phyloP scores from a whole-genome alignment of 2,329 filamentous ascomycete genomes.

The Aureobasidium sp. region DNA sequence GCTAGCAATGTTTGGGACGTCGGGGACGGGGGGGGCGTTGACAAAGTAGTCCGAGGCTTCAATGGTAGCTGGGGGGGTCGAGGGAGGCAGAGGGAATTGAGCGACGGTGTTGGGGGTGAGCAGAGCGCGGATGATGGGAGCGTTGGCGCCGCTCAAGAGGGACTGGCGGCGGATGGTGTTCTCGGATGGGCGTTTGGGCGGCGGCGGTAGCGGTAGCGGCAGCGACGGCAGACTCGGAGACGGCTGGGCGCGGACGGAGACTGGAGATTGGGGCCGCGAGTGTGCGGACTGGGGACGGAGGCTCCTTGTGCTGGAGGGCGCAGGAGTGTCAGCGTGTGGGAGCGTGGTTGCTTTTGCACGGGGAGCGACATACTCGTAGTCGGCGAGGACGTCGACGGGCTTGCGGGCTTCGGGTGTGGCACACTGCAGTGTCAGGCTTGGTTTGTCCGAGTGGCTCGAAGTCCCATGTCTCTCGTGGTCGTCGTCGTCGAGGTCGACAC shows the following conservation, averaged over 20 bases:
- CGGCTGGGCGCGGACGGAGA: not conserved
- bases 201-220: not conserved
- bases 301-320: not conserved
- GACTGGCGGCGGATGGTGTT: not conserved
- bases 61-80: not conserved
- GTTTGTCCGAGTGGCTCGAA: not conserved
- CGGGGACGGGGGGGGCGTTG: not conserved
- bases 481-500: conserved; percentile 17
- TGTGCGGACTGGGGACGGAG: not conserved
- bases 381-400: not conserved
- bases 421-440: not conserved
- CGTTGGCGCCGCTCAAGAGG: conserved; percentile 5
- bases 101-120: not conserved
- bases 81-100: not conserved
- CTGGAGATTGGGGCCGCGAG: not conserved
- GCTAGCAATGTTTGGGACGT: conserved; percentile 21
- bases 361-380: conserved; percentile 1
- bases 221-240: not conserved
- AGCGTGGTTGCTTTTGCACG: not conserved
- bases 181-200: not conserved
- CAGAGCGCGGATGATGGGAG: not conserved
- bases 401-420: not conserved
- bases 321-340: not conserved
- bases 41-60: conserved; percentile 12
- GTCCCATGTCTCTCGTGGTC: not conserved